phyloP scores from a whole-genome alignment of 768 basidiomycete species.

The Pisolithus tinctorius region DNA sequence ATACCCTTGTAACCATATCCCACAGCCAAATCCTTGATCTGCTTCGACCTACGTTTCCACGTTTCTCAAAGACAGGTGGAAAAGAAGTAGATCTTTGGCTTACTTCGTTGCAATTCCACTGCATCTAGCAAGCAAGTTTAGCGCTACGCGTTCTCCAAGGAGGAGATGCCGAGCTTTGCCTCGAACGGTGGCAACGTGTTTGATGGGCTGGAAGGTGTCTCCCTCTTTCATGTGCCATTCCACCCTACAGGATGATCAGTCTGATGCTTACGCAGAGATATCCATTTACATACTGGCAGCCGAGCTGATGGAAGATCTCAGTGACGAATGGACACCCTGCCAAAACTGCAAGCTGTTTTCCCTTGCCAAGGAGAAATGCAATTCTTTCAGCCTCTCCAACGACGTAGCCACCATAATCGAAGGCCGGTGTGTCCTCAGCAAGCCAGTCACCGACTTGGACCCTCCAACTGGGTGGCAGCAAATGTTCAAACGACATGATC shows the following conservation, averaged over 20 bases:
- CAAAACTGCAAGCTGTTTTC: conserved; percentile 66
- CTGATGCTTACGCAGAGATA: background rate
- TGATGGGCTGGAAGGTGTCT: conserved; percentile 69
- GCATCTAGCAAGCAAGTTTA: conserved; percentile 91
- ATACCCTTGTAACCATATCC: conserved; percentile 78
- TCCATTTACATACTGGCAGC: conserved; percentile 72
- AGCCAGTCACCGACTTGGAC: conserved; percentile 75
- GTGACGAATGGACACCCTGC: conserved; percentile 96
- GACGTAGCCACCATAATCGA: conserved; percentile 94
- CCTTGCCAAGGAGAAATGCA: conserved; percentile 90
- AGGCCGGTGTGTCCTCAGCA: conserved; percentile 89
- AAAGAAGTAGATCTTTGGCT: conserved; percentile 18
- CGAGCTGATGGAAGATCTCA: conserved; percentile 84
- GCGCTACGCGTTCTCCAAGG: conserved; percentile 85
- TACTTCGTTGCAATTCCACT: conserved; percentile 96
- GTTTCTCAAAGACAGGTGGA: background rate
- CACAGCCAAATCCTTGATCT: conserved; percentile 70
- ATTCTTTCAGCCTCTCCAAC: conserved; percentile 86
- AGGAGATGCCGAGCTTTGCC: conserved; percentile 86
- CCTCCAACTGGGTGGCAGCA: conserved; percentile 95
- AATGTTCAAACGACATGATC: conserved; percentile 39
- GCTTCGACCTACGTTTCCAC: conserved; percentile 57
- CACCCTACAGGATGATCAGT: conserved; percentile 45
- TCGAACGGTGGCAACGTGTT: conserved; percentile 83
- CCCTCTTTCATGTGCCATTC: conserved; percentile 93